A percentile compares a stretch with the other conserved stretches of the same genome.
Evolutionary conservation across 768 basidiomycete genomes (phyloP).

Genomic region (Leccinum pellstonianum): DNA sequence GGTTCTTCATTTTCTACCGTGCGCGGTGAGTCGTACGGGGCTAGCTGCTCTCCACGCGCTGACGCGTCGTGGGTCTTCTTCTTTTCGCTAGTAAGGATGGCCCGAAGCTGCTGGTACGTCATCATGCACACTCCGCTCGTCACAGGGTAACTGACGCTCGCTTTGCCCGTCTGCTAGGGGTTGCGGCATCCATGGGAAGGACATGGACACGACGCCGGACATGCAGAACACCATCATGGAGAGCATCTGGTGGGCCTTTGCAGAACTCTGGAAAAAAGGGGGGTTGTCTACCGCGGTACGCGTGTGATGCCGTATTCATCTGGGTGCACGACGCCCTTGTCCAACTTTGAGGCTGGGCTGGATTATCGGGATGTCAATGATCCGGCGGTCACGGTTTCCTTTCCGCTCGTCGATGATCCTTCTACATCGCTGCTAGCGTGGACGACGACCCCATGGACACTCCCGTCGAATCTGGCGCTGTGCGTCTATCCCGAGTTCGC

Average conservation of each 20-base stretch:
- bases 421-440: conserved; percentile 88
- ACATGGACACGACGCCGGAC: conserved; percentile 47
- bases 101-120: conserved; percentile 61
- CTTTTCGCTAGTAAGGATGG: conserved; percentile 64
- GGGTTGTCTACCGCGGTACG: conserved; percentile 88
- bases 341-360: conserved; percentile 95
- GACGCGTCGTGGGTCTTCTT: neutral
- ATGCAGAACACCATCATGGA: conserved; percentile 70
- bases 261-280: conserved; percentile 87
- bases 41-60: neutral
- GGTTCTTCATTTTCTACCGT: conserved; percentile 99
- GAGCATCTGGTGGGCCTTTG: conserved; percentile 98
- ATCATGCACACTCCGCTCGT: neutral
- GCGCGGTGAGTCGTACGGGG: conserved; percentile 60
- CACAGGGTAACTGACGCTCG: neutral
- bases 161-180: conserved; percentile 37
- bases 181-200: conserved; percentile 66
- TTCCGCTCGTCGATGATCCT: conserved; percentile 92
- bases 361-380: conserved; percentile 93
- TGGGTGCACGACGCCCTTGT: conserved; percentile 91
- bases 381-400: conserved; percentile 91
- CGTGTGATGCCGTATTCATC: conserved; percentile 98
- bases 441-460: conserved; percentile 99
- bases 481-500: conserved; percentile 96
- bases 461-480: conserved; percentile 91